phyloP scores from a whole-genome alignment of 2,329 filamentous ascomycete species.

The Nigrospora osmanthi region DNA sequence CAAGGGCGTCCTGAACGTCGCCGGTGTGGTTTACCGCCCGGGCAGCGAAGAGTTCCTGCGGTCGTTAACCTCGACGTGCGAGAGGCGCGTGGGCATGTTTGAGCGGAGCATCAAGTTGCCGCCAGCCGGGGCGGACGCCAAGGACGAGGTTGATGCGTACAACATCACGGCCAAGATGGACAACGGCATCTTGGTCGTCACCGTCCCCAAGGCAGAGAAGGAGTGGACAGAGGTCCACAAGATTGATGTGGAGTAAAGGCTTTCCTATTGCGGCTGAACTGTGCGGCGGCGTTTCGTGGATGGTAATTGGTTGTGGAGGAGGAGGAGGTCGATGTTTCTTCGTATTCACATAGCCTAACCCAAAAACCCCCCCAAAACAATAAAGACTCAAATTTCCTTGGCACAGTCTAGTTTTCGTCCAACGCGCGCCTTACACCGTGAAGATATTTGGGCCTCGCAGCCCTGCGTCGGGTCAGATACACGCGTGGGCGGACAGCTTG shows the following conservation, averaged over 20 bases:
- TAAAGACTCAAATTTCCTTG: no score
- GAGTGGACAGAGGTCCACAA: slow-evolving; percentile 57
- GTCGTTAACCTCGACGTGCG: slow-evolving; percentile 48
- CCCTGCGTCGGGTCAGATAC: no score
- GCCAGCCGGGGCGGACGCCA: slow-evolving; percentile 29
- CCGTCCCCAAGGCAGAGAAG: slow-evolving; percentile 65
- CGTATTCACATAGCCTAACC: no score
- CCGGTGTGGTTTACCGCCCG: slow-evolving; percentile 66
- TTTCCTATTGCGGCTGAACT: neutral
- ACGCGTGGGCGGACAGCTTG: no score
- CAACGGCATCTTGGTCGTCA: slow-evolving; percentile 69
- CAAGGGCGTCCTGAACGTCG: slow-evolving; percentile 55
- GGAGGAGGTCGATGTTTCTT: no score
- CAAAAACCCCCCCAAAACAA: no score
- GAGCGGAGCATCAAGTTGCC: slow-evolving; percentile 61
- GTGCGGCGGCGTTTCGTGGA: no score
- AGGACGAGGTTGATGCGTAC: slow-evolving; percentile 56
- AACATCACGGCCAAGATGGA: slow-evolving; percentile 69
- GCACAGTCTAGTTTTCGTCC: no score
- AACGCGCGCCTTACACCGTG: no score
- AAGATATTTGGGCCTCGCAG: no score
- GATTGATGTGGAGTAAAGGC: slow-evolving; percentile 45
- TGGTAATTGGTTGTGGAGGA: no score
- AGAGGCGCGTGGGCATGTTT: slow-evolving; percentile 68
- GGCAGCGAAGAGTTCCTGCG: slow-evolving; percentile 63